Evolutionary conservation across 2,329 filamentous ascomycete species (phyloP).

Genomic region (Penicillium nordicum): DNA sequence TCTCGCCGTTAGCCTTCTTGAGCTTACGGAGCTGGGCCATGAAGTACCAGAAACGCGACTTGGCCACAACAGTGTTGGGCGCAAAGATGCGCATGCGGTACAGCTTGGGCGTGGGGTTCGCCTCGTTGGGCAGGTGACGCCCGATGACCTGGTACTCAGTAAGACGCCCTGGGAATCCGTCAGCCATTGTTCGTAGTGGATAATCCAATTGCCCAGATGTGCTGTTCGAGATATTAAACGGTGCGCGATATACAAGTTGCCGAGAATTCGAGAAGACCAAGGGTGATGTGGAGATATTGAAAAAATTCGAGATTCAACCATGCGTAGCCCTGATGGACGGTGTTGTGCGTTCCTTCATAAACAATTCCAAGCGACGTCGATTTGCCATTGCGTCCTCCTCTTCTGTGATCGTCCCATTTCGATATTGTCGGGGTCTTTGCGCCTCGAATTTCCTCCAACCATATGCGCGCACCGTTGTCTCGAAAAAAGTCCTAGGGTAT

Average conservation of each 20-base stretch:
- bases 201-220: neutral
- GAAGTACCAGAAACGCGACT: constrained; percentile 99
- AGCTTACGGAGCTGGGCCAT: constrained; percentile 98
- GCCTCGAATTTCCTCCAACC: constrained; percentile 22
- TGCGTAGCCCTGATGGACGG: constrained; percentile 6
- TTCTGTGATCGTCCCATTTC: neutral
- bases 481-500: constrained; percentile 25
- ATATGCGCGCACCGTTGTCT: constrained; percentile 33
- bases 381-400: constrained; percentile 1
- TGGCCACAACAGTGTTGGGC: constrained; percentile 94
- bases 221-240: constrained; percentile 10
- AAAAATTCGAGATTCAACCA: constrained; percentile 13
- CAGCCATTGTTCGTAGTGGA: constrained; percentile 25
- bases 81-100: constrained; percentile 99
- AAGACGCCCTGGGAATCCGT: constrained; percentile 76
- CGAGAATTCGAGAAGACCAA: constrained; percentile 6
- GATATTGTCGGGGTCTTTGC: constrained; percentile 11
- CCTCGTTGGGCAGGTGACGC: constrained; percentile 96
- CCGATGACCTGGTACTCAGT: constrained; percentile 99
- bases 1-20: constrained; percentile 99
- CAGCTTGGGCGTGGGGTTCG: constrained; percentile 94
- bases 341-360: constrained; percentile 5
- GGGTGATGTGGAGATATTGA: constrained; percentile 14
- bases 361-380: neutral
- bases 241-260: constrained; percentile 18